A percentile compares a stretch with the other conserved stretches of the same genome.
phyloP scores from a whole-genome alignment of 805 yeast species.

The Monosporozyma unispora region DNA sequence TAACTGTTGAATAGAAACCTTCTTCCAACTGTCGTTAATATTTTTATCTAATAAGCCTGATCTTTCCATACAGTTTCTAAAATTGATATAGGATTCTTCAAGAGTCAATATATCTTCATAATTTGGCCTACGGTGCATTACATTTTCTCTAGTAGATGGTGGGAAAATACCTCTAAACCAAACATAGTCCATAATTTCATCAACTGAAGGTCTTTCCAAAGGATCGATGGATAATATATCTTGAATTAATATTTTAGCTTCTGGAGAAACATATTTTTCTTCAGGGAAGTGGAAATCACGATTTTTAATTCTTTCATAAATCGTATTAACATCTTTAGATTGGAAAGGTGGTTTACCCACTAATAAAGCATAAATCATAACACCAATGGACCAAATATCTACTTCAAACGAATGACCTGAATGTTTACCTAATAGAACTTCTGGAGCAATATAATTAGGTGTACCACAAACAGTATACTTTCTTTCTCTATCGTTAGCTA shows the following conservation, averaged over 20 bases:
- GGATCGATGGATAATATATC: conserved; percentile 76
- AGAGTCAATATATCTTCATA: conserved; percentile 52
- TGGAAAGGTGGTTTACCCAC: conserved; percentile 97
- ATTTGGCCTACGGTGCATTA: conserved; percentile 42
- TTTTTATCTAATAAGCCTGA: conserved; percentile 41
- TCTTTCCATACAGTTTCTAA: conserved; percentile 52
- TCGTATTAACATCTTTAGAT: conserved; percentile 84
- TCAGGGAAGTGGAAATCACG: conserved; percentile 75
- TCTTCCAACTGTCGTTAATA: neutral
- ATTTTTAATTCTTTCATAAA: conserved; percentile 82
- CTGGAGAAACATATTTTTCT: conserved; percentile 53
- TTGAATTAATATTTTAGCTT: conserved; percentile 63
- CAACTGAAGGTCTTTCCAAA: conserved; percentile 65
- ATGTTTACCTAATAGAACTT: conserved; percentile 79
- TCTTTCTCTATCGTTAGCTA: conserved; percentile 60
- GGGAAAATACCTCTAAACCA: conserved; percentile 91
- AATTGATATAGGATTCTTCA: conserved; percentile 58
- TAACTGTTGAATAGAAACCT: conserved; percentile 3
- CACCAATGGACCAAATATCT: conserved; percentile 96
- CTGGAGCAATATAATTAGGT: conserved; percentile 98
- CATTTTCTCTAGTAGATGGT: conserved; percentile 43
- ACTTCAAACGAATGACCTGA: conserved; percentile 91
- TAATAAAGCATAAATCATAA: conserved; percentile 87
- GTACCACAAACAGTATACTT: conserved; percentile 97
- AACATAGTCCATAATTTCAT: conserved; percentile 67